Evolutionary conservation across 2,329 filamentous ascomycete genomes (phyloP).

Genomic region (Chaetothyriales sp.): DNA sequence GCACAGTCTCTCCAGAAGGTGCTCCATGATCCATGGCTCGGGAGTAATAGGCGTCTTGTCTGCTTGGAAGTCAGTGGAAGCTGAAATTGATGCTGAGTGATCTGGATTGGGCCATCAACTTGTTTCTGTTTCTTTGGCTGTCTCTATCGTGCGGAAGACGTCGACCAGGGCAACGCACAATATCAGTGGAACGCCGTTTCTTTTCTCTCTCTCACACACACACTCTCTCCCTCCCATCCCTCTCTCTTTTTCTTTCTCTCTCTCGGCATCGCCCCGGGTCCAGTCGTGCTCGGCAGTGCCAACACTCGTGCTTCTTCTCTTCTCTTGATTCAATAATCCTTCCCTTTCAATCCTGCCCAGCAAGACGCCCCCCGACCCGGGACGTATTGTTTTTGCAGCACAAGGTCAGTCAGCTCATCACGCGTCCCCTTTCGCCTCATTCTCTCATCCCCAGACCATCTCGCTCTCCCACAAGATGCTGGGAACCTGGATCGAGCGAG

Average conservation of each 20-base stretch:
- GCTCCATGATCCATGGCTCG: too few species aligned
- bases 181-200: neutral
- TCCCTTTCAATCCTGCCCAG: neutral
- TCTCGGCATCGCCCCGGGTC: neutral
- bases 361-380: neutral
- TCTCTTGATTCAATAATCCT: neutral
- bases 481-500: conserved; percentile 12
- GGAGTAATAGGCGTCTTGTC: too few species aligned
- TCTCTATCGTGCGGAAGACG: too few species aligned
- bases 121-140: too few species aligned
- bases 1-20: too few species aligned
- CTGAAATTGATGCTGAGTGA: too few species aligned
- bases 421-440: conserved; percentile 1
- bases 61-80: too few species aligned
- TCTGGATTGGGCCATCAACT: too few species aligned
- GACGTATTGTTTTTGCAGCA: neutral
- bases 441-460: conserved; percentile 1
- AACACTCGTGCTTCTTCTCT: neutral
- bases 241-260: neutral
- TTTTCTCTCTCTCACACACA: neutral
- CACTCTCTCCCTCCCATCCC: too few species aligned
- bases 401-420: conserved; percentile 9
- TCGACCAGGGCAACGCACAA: too few species aligned
- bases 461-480: conserved; percentile 1
- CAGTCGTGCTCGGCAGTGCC: neutral